Evolutionary conservation across 805 yeast genomes (phyloP).

Genomic region (Ogataea salicorniae): DNA sequence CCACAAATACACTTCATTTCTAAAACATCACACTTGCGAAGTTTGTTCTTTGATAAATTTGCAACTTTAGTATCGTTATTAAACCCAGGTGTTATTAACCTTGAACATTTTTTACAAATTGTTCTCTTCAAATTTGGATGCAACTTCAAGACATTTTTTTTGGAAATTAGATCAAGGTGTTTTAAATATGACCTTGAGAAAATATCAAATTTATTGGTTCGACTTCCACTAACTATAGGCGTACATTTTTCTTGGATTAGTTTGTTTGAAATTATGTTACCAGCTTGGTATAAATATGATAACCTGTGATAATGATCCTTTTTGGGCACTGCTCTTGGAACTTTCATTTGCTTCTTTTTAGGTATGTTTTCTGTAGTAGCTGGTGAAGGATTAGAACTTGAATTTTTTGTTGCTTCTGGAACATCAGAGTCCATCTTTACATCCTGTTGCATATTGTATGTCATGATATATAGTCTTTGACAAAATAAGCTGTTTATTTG

Average conservation of each 20-base stretch:
- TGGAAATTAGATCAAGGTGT: slow-evolving; percentile 55
- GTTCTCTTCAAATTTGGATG: slow-evolving; percentile 63
- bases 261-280: slow-evolving; percentile 34
- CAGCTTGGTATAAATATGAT: slow-evolving; percentile 54
- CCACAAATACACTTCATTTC: slow-evolving; percentile 53
- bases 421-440: no score
- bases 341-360: slow-evolving; percentile 8
- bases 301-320: slow-evolving; percentile 57
- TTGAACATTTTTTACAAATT: slow-evolving; percentile 62
- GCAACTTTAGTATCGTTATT: slow-evolving; percentile 35
- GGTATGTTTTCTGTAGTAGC: neutral
- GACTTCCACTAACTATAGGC: neutral
- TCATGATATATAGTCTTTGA: no score
- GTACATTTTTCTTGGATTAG: neutral
- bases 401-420: no score
- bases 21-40: slow-evolving; percentile 40
- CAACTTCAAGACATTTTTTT: slow-evolving; percentile 60
- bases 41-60: slow-evolving; percentile 34
- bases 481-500: no score
- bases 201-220: slow-evolving; percentile 25
- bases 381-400: neutral
- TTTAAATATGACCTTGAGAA: slow-evolving; percentile 54
- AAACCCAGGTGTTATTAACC: slow-evolving; percentile 45
- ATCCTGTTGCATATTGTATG: no score
- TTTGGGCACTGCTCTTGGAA: slow-evolving; percentile 41